phyloP scores from a whole-genome alignment of 1,139 yeast species.

The Diutina neorugosa region DNA sequence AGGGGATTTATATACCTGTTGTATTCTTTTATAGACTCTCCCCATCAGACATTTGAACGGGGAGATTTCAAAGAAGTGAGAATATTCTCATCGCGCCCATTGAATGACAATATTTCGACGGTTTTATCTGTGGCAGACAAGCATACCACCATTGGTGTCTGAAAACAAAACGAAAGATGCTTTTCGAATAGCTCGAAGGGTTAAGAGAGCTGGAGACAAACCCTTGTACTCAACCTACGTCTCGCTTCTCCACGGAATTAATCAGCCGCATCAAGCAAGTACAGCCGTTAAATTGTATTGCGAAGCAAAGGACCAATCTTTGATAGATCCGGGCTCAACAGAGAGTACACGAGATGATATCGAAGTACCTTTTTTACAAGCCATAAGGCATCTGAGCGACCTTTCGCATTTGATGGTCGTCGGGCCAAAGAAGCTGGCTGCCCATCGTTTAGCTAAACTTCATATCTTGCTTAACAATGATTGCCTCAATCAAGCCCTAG shows the following conservation, averaged over 20 bases:
- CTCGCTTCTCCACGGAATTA: neutral
- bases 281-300: neutral
- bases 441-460: neutral
- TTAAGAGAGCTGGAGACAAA: neutral
- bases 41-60: neutral
- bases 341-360: neutral
- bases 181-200: neutral
- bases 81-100: neutral
- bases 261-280: neutral
- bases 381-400: neutral
- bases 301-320: neutral
- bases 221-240: neutral
- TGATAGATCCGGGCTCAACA: neutral
- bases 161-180: neutral
- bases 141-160: neutral
- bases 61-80: neutral
- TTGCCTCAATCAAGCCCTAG: neutral
- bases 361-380: neutral
- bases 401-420: neutral
- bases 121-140: neutral
- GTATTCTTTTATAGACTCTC: neutral
- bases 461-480: neutral
- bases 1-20: neutral
- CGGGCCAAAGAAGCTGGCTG: neutral
- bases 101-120: neutral